Conservation (phyloP, 2,329 filamentous ascomycete species). For the Aspergillus arachidicola region DNA sequence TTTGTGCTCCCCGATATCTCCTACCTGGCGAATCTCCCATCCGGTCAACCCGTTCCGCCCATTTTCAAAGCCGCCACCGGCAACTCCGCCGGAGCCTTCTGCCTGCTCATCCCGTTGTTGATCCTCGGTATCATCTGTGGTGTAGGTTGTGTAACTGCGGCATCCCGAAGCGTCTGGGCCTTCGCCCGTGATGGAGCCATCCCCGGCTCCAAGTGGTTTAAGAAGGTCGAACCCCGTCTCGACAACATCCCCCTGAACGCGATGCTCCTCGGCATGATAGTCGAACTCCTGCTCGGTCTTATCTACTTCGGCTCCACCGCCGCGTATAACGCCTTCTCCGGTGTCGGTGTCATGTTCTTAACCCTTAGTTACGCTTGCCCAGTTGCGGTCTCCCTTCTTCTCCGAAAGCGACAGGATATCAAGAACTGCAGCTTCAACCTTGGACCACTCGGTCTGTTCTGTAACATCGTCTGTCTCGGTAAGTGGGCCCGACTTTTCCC, state of each 20-base stretch:
- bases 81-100: constrained; percentile 70
- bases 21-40: constrained; percentile 63
- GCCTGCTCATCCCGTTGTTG: constrained; percentile 66
- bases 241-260: constrained; percentile 72
- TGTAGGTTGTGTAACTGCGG: constrained; percentile 70
- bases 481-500: constrained; percentile 31
- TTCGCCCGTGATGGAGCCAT: constrained; percentile 74
- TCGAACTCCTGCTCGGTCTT: constrained; percentile 71
- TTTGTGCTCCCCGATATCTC: constrained; percentile 72
- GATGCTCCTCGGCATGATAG: constrained; percentile 65
- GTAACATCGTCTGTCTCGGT: constrained; percentile 68
- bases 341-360: constrained; percentile 76
- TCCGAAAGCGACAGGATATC: constrained; percentile 63
- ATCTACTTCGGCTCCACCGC: constrained; percentile 79
- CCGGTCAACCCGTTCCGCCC: constrained; percentile 72
- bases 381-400: constrained; percentile 62
- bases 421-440: constrained; percentile 51
- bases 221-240: constrained; percentile 62
- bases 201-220: constrained; percentile 67
- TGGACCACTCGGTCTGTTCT: constrained; percentile 61
- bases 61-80: constrained; percentile 75
- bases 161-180: constrained; percentile 71
- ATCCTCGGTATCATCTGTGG: constrained; percentile 75
- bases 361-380: constrained; percentile 70
- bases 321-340: constrained; percentile 79